Base-by-base conservation (phyloP, 371 early-diverging fungal species). In the Mortierella sp. region DNA sequence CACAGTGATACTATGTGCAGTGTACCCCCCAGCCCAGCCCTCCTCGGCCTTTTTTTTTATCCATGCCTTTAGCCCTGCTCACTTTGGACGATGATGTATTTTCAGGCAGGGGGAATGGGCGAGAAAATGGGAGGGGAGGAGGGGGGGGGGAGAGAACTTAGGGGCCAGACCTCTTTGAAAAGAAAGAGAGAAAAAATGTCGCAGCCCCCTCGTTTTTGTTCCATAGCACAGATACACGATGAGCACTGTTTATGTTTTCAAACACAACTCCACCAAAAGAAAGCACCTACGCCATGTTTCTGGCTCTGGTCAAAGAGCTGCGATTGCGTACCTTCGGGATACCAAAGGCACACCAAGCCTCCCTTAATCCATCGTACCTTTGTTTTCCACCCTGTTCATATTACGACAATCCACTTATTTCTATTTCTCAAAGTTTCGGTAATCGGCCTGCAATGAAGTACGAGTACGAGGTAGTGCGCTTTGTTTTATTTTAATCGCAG, bases 401-500 rank as follows among this genome's bases (percentile, higher is more conserved):
- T 24, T 34, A 21, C 14, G 24, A 45, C 5, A 42, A 50, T 34
- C 73, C 71, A 47, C 47, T 71, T 47, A 45, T 71, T 38, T 9
- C n/a, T 42, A 8, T 19, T 8, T 38, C 10, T 14, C 54, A 48
- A 31, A 60, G 60, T 65, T 65, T 65, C 71, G 71, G 71, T 44
- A 71, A 34, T 26, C 14, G 48, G 16, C 54, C n/a, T 19, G 11
- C 52, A 28, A 52, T 38, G 48, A 5, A 21, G 55, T 47, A 52
- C 47, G 28, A 38, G 38, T 42, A 10, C 21, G 48, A 52, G 54
- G 31, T 21, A 26, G 8, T 26, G 47, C 50, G 19, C 3, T 26
- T 47, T 45, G n/a, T 70, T 70, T 70, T 45, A 45, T 71, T 71
- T 65, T 21, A 65, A 65, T 65, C 44, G 45, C 45, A 71, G 71